Percentiles rank a stretch among this genome's conserved stretches.
Conservation (phyloP, 2,329 filamentous ascomycete genomes). For the Calonectria ilicicola region DNA sequence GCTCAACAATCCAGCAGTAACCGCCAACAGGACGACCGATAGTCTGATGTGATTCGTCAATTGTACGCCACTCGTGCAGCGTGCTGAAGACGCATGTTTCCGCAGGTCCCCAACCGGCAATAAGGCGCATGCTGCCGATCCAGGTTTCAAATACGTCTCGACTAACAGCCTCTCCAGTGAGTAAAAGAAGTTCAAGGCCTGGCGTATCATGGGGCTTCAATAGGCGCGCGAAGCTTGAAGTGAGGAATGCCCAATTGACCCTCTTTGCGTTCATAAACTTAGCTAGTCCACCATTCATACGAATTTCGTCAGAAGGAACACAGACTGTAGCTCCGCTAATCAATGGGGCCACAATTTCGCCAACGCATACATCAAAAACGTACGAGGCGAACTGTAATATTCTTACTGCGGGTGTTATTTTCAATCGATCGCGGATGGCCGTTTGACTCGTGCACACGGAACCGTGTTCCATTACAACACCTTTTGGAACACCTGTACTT, state of each 20-base stretch:
- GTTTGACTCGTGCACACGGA: neutral
- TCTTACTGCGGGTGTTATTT: neutral
- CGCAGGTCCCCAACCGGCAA: neutral
- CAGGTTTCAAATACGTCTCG: neutral
- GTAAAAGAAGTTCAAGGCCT: neutral
- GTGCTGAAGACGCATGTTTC: neutral
- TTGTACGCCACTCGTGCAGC: neutral
- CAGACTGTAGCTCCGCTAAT: neutral
- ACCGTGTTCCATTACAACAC: neutral
- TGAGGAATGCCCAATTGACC: neutral
- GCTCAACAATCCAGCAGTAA: constrained; percentile 29
- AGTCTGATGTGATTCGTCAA: neutral
- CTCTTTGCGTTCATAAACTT: neutral
- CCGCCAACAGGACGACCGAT: constrained; percentile 32
- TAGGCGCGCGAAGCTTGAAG: constrained; percentile 10
- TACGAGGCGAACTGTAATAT: neutral
- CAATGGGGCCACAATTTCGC: neutral
- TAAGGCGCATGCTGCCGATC: neutral
- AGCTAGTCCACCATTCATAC: neutral
- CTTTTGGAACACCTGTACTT: neutral
- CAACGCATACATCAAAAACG: neutral
- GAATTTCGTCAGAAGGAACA: neutral
- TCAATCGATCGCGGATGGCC: neutral
- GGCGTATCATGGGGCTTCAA: constrained; percentile 1
- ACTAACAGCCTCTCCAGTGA: neutral